Evolutionary conservation across 2,329 filamentous ascomycete species (phyloP).

Genomic region (Pezicula radicicola): DNA sequence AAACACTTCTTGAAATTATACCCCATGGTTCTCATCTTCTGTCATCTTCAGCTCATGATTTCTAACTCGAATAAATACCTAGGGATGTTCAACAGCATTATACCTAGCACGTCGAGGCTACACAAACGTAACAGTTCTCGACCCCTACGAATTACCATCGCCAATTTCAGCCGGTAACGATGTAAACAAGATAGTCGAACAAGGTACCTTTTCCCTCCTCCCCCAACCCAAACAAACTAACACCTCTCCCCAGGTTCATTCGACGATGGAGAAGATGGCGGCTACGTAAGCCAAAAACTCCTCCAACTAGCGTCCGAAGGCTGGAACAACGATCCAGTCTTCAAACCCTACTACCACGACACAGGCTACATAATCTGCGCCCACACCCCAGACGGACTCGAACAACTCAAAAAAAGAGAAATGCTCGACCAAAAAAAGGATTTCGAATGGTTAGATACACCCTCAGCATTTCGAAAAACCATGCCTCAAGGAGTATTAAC

Average conservation of each 20-base stretch:
- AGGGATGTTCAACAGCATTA: constrained; percentile 38
- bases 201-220: constrained; percentile 18
- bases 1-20: too few species aligned
- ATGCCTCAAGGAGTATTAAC: constrained; percentile 51
- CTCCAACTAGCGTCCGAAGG: constrained; percentile 35
- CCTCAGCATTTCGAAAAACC: constrained; percentile 43
- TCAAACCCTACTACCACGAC: constrained; percentile 40
- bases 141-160: constrained; percentile 39
- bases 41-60: neutral
- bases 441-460: constrained; percentile 34
- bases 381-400: constrained; percentile 34
- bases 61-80: neutral
- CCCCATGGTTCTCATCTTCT: too few species aligned
- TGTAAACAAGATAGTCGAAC: constrained; percentile 55
- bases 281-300: constrained; percentile 27
- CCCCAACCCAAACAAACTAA: constrained; percentile 21
- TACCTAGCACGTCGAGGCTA: constrained; percentile 43
- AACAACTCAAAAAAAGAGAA: constrained; percentile 34
- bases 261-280: constrained; percentile 12
- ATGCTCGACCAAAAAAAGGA: constrained; percentile 27
- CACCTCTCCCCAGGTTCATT: constrained; percentile 20
- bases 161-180: constrained; percentile 54
- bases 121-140: constrained; percentile 43
- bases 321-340: constrained; percentile 40
- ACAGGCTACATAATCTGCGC: constrained; percentile 44